Percentiles rank a stretch among this genome's conserved stretches.
These are phyloP conservation scores for Hymenoscyphus fraxineus DNA, from an alignment of 2,329 filamentous ascomycete species.

Conservation along the genomic window DNA sequence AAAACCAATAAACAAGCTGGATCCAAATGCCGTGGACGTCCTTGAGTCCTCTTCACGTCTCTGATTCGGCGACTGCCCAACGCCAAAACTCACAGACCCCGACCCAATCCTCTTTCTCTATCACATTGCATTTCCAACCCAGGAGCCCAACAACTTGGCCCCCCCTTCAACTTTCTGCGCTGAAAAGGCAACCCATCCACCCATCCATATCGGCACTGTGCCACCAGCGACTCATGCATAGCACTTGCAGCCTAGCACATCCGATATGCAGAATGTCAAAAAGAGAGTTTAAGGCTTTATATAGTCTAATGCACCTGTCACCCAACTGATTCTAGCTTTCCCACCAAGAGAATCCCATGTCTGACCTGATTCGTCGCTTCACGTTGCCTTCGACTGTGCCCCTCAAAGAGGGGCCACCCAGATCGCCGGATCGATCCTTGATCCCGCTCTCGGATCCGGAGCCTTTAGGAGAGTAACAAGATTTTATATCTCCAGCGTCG, in stretches of 20 bases:
- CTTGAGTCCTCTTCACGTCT: background rate
- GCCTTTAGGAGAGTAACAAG: background rate
- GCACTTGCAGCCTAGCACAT: background rate
- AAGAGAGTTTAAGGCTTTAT: background rate
- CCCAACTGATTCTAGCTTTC: slow-evolving; percentile 12
- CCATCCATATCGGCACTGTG: slow-evolving; percentile 12
- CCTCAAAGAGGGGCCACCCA: slow-evolving; percentile 4
- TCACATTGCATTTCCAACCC: slow-evolving; percentile 4
- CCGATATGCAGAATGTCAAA: background rate
- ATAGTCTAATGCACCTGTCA: slow-evolving; percentile 7
- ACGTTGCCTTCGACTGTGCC: slow-evolving; percentile 4
- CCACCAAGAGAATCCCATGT: background rate
- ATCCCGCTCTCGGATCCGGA: background rate
- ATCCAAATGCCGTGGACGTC: background rate
- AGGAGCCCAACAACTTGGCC: background rate
- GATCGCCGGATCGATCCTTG: slow-evolving; percentile 2
- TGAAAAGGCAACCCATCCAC: background rate
- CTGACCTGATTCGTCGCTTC: slow-evolving; percentile 8
- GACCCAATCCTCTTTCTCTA: background rate
- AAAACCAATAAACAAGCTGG: background rate
- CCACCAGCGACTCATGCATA: slow-evolving; percentile 12
- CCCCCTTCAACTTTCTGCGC: background rate
- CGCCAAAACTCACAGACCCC: background rate
- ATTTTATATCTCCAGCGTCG: background rate
- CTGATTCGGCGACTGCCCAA: slow-evolving; percentile 6